Conservation (phyloP, 1,284 basidiomycete species). For the Inonotus obliquus region DNA sequence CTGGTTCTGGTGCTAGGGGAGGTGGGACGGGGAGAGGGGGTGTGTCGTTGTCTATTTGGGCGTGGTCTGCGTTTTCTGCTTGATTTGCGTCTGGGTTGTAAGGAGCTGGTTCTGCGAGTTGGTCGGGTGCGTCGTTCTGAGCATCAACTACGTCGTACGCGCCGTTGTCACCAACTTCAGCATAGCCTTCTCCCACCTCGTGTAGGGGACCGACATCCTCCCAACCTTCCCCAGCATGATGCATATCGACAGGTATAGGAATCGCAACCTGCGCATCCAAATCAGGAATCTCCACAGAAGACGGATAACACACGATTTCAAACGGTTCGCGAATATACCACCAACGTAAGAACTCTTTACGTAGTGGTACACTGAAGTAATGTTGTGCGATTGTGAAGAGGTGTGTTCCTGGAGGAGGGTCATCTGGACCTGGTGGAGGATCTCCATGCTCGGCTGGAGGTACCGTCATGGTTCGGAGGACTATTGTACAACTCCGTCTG, state of each 20-base stretch:
- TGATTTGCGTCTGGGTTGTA: not conserved
- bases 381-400: constrained; percentile 66
- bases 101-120: not conserved
- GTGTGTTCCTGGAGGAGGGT: constrained; percentile 15
- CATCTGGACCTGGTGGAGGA: constrained; percentile 19
- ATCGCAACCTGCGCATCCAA: not conserved
- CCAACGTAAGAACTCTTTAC: constrained; percentile 14
- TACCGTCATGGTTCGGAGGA: constrained; percentile 58
- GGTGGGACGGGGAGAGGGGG: not conserved
- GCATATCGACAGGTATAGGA: not conserved
- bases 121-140: not conserved
- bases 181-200: not conserved
- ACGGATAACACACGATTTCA: constrained; percentile 51
- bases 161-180: not conserved
- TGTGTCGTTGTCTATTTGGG: not conserved
- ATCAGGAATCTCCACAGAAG: not conserved
- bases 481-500: constrained; percentile 65
- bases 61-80: not conserved
- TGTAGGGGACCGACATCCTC: no score
- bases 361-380: constrained; percentile 60
- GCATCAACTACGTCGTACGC: not conserved
- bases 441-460: constrained; percentile 46
- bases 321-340: constrained; percentile 70
- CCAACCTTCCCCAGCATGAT: not conserved
- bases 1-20: not conserved